Conservation (phyloP, 129 eudicot genomes). For the Glebionis coronaria region DNA sequence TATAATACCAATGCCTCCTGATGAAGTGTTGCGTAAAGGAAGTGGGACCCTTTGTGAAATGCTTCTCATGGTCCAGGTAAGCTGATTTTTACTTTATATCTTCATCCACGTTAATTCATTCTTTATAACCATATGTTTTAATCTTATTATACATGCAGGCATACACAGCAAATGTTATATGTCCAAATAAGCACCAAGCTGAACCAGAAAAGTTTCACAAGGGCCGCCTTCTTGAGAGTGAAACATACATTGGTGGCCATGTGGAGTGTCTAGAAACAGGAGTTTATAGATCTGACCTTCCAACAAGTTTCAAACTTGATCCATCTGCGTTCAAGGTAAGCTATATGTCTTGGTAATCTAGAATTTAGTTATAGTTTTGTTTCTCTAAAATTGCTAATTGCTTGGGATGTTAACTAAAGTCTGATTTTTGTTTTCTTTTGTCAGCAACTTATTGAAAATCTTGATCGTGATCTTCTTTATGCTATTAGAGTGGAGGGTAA, state of each 20-base stretch:
- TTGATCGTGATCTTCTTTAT: constrained; percentile 97
- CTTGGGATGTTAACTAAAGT: background rate
- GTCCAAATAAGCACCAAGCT: constrained; percentile 98
- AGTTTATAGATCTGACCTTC: constrained; percentile 98
- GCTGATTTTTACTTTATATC: constrained; percentile 21
- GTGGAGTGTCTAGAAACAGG: constrained; percentile 99
- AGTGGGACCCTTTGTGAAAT: constrained; percentile 99
- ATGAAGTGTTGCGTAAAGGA: constrained; percentile 98
- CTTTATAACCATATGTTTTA: constrained; percentile 11
- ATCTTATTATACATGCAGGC: constrained; percentile 57
- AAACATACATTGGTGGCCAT: too few species aligned
- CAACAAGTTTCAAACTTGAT: constrained; percentile 92
- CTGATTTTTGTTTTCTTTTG: constrained; percentile 9
- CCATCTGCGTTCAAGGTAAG: constrained; percentile 83
- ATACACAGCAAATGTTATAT: constrained; percentile 84
- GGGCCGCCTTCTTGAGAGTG: too few species aligned
- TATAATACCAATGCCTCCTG: constrained; percentile 98
- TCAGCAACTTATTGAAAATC: constrained; percentile 86
- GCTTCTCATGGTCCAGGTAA: constrained; percentile 99
- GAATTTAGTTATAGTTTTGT: too few species aligned
- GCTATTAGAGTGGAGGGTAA: constrained; percentile 98
- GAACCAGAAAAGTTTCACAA: constrained; percentile 89
- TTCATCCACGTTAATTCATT: background rate
- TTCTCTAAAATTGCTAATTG: background rate
- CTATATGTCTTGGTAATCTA: too few species aligned